phyloP scores from a whole-genome alignment of 1,139 yeast species.

The Wickerhamomyces sp. region DNA sequence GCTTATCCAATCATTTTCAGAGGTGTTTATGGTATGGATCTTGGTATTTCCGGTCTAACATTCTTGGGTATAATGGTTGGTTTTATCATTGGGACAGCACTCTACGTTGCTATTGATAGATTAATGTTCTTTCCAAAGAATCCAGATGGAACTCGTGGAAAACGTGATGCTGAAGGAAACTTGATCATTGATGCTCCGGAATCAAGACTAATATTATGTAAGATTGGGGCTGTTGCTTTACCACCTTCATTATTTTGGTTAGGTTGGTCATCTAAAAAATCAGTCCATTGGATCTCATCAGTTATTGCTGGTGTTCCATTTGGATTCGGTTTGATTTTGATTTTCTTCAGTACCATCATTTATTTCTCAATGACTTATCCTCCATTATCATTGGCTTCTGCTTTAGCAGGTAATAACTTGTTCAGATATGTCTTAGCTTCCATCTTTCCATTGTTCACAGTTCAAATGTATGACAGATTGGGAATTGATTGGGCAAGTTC shows the following conservation, averaged over 20 bases:
- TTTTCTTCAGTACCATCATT: slow-evolving; percentile 67
- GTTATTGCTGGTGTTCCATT: slow-evolving; percentile 70
- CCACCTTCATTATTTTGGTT: slow-evolving; percentile 76
- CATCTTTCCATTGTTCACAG: slow-evolving; percentile 69
- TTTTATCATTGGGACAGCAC: slow-evolving; percentile 45
- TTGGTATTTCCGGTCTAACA: slow-evolving; percentile 62
- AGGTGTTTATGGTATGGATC: slow-evolving; percentile 52
- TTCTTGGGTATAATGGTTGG: slow-evolving; percentile 70
- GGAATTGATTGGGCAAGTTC: slow-evolving; percentile 79
- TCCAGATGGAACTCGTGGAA: slow-evolving; percentile 59
- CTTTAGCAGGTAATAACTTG: slow-evolving; percentile 75
- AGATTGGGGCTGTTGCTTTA: slow-evolving; percentile 56
- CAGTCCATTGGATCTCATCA: slow-evolving; percentile 79
- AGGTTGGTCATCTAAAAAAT: slow-evolving; percentile 65
- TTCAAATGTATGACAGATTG: slow-evolving; percentile 67
- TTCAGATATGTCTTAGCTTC: slow-evolving; percentile 52
- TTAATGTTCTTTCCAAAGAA: slow-evolving; percentile 48
- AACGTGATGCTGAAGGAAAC: slow-evolving; percentile 51
- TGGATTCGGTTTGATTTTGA: slow-evolving; percentile 67
- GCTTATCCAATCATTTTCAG: slow-evolving; percentile 71
- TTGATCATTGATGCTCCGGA: slow-evolving; percentile 41
- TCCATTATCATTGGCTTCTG: slow-evolving; percentile 68
- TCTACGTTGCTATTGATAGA: slow-evolving; percentile 47
- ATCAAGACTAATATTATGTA: slow-evolving; percentile 39
- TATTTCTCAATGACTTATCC: slow-evolving; percentile 75